A percentile compares a stretch with the other conserved stretches of the same genome.
These are phyloP conservation scores for Penicillium longicatenatum DNA, from an alignment of 495 filamentous ascomycete genomes.

Conservation along the genomic window DNA sequence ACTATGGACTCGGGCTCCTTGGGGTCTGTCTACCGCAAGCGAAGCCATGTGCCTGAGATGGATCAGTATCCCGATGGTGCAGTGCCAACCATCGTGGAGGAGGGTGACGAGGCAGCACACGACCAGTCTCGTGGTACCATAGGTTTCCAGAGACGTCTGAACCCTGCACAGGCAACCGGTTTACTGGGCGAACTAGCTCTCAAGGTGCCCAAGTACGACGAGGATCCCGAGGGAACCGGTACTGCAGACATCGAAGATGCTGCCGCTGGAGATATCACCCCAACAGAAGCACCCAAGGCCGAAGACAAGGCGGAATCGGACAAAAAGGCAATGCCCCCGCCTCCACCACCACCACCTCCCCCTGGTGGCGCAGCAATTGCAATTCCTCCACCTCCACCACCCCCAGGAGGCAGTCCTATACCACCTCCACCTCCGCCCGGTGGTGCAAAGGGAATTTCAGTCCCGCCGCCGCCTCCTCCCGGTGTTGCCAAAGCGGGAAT, in stretches of 20 bases:
- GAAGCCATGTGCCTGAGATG: slow-evolving; percentile 50
- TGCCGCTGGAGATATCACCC: slow-evolving; percentile 34
- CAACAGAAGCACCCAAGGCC: slow-evolving; percentile 23
- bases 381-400: slow-evolving; percentile 44
- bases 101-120: slow-evolving; percentile 53
- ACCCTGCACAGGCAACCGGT: slow-evolving; percentile 69
- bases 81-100: slow-evolving; percentile 36
- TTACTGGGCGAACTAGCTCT: slow-evolving; percentile 79
- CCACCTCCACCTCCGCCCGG: slow-evolving; percentile 37
- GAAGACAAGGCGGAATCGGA: slow-evolving; percentile 22
- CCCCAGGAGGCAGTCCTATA: slow-evolving; percentile 34
- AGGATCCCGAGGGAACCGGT: slow-evolving; percentile 60
- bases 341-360: slow-evolving; percentile 41
- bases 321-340: slow-evolving; percentile 45
- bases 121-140: slow-evolving; percentile 68
- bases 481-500: slow-evolving; percentile 27
- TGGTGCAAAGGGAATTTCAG: slow-evolving; percentile 22
- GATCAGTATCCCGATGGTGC: slow-evolving; percentile 44
- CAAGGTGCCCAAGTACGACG: slow-evolving; percentile 75
- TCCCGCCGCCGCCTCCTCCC: slow-evolving; percentile 49
- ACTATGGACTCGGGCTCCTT: slow-evolving; percentile 59
- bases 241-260: slow-evolving; percentile 51
- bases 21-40: slow-evolving; percentile 65
- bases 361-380: slow-evolving; percentile 16
- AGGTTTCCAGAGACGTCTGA: slow-evolving; percentile 70